Evolutionary conservation across 352 stramenopile species (phyloP), one percentile per base, ranked within the genome.

Genomic region (Globisporangium irregulare): DNA sequence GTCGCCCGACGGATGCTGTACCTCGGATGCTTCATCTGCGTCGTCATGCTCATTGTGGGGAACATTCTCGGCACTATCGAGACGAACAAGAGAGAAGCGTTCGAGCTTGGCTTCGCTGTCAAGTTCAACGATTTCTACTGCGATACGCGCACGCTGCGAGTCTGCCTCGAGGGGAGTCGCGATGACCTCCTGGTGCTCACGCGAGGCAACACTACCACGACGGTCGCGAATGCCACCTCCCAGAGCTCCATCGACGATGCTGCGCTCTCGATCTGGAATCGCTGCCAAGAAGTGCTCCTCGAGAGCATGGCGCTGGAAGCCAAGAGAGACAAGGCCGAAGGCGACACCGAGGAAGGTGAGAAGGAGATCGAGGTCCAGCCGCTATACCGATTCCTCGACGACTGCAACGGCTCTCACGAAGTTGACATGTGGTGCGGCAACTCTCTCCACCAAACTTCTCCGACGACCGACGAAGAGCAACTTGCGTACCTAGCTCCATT

Each of bases 91-190:
- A 18, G 36, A 22, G 59, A 38, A 18, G 4, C 24, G 12, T 51
- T n/a, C n/a, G 59, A 64, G 38, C 41, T n/a, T 6, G 8, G 25
- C 5, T 64, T 62, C 14, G 57, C 57, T 3, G 34, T 50, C 57
- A 64, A 55, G 59, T 55, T 64, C 25, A 64, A 64, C 36, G 59
- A 56, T 20, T 64, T 56, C 38, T 64, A 64, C 41, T 64, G 59
- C 24, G 38, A 64, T 7, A 56, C 38, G 4, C 59, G 59, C 38
- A 64, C 59, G 8, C 22, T 63, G 22, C 25, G 51, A 9, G 24
- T 59, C 20, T 59, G 55, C 14, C 25, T 60, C 29, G 34, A 60
- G 20, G 55, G 55, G n/a, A 36, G 22, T 7, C 27, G 20, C 12
- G 15, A 25, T 10, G 55, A 60, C 4, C 18, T 60, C 3, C 12